A percentile compares a stretch with the other conserved stretches of the same genome.
Conservation (phyloP, 1,139 yeast species). For the Candida anutae region DNA sequence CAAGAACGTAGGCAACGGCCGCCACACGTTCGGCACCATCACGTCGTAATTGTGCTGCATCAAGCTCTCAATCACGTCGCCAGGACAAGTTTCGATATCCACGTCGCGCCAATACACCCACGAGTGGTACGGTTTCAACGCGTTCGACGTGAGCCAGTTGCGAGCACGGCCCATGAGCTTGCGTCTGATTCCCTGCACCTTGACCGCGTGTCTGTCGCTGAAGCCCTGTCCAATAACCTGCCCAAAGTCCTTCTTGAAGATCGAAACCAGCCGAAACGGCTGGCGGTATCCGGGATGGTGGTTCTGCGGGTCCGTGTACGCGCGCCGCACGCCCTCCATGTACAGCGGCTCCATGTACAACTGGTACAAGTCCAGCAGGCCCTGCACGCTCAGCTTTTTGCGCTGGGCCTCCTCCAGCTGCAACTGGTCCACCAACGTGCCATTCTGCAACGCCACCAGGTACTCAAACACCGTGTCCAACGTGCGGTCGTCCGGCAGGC, state of each 20-base stretch:
- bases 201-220: constrained; percentile 81
- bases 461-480: constrained; percentile 59
- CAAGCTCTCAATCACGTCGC: constrained; percentile 68
- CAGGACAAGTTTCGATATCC: constrained; percentile 79
- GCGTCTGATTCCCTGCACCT: constrained; percentile 82
- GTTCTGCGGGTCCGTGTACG: constrained; percentile 52
- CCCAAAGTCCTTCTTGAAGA: constrained; percentile 79
- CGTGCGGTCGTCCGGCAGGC: constrained; percentile 69
- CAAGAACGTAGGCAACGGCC: constrained; percentile 72
- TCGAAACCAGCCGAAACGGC: constrained; percentile 72
- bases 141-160: constrained; percentile 75
- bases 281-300: constrained; percentile 53
- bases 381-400: constrained; percentile 26
- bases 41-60: constrained; percentile 72
- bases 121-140: constrained; percentile 76
- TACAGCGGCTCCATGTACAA: constrained; percentile 65
- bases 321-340: constrained; percentile 45
- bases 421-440: constrained; percentile 49
- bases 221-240: constrained; percentile 84
- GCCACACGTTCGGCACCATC: constrained; percentile 86
- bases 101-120: constrained; percentile 97
- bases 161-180: constrained; percentile 88
- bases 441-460: constrained; percentile 62
- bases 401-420: constrained; percentile 30
- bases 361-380: constrained; percentile 55